Conservation (phyloP, 225 moss, liverwort and hornwort species). For the Pseudisothecium myosuroides region DNA sequence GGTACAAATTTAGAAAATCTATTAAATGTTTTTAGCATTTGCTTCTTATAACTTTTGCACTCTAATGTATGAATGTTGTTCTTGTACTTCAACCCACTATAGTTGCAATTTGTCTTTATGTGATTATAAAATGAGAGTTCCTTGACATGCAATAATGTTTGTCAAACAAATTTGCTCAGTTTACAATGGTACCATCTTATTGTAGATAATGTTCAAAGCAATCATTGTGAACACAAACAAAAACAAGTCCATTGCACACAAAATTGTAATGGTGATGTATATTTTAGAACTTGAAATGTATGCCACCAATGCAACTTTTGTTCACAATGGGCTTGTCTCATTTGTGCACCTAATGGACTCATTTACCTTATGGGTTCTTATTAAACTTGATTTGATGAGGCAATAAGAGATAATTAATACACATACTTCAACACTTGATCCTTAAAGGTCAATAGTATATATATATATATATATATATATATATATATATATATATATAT, state of each 20-base stretch:
- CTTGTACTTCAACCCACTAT: background rate
- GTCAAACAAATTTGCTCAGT: fast-evolving
- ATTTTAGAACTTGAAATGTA: background rate
- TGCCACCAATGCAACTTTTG: background rate
- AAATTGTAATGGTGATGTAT: background rate
- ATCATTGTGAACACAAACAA: background rate
- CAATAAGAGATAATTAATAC: background rate
- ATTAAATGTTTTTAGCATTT: background rate
- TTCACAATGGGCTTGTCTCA: background rate
- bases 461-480: no score
- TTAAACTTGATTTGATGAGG: background rate
- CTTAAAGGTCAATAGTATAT: no score
- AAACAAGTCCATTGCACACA: no score
- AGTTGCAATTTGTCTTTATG: background rate
- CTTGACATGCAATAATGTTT: background rate
- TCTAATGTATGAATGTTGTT: background rate
- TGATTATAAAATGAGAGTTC: background rate
- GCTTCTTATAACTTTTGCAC: background rate
- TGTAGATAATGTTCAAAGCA: background rate
- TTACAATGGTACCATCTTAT: background rate
- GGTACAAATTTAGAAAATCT: background rate
- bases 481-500: no score
- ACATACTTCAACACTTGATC: background rate
- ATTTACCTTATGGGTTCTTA: background rate
- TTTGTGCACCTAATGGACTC: background rate